Evolutionary conservation across 352 stramenopile species (phyloP), one percentile per base, ranked within the genome.

Genomic region (Pythium sukuiense): DNA sequence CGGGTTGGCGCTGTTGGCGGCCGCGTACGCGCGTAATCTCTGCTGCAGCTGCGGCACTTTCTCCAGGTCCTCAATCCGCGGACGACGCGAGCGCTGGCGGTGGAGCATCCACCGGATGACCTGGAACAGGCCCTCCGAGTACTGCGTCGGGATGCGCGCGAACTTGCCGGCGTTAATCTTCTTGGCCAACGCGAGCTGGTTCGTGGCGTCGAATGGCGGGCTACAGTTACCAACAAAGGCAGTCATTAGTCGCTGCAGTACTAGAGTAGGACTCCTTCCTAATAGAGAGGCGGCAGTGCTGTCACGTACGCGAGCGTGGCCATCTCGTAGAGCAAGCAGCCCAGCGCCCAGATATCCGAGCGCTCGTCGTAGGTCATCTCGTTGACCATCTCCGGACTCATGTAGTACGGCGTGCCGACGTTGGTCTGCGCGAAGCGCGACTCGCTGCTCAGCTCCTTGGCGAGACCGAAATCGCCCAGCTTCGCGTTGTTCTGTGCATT

Each of bases 151-250:
- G 64, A 98, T 97, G 30, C 89, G 87, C 29, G 80, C 81, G 65
- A 98, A 97, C 67, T 95, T 95, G 70, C 92, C 89, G 29, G 88
- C 86, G 60, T 96, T 97, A 74, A 98, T 98, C 64, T 97, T 98
- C 72, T 97, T 96, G 33, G 92, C 92, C 18, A 98, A 73, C 59
- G 92, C 88, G 27, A 98, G 72, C 64, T 97, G 91, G 71, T 97
- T 97, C 5, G 87, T 92, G 11, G 92, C 93, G 48, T 98, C 89
- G 65, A 98, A 98, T 39, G 93, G 93, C 29, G 92, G 93, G 9
- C 82, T 87, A 33, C n/a, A 49, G 13, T 37, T 20, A 1, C 8
- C 11, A 37, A 41, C 35, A 48, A 48, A 3, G 16, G 7, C 14
- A 48, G 12, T 13, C 39, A 12, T 48, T 24, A 41, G 35, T 14